Conservation (phyloP, 1,284 basidiomycete genomes). For the Pisolithus thermaeus region DNA sequence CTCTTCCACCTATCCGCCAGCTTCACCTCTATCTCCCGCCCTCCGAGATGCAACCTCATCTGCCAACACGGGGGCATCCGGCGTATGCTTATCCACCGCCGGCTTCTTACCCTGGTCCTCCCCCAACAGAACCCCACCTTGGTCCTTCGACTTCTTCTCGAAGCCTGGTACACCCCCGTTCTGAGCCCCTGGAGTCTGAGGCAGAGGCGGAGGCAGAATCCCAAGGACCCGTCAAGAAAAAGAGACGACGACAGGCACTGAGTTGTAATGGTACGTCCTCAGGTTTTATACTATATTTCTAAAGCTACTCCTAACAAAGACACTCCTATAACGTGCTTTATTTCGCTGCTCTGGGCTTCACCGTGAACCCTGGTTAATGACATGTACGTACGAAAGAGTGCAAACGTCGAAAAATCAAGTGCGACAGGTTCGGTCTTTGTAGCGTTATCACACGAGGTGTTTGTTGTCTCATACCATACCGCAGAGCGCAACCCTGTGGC, state of each 20-base stretch:
- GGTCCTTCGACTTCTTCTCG: slow-evolving; percentile 21
- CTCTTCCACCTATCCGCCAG: slow-evolving; percentile 61
- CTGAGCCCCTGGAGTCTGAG: slow-evolving; percentile 40
- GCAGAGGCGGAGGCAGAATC: slow-evolving; percentile 43
- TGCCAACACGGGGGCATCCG: slow-evolving; percentile 13
- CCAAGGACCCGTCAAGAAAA: slow-evolving; percentile 64
- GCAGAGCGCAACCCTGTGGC: slow-evolving; percentile 49
- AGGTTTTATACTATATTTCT: slow-evolving; percentile 8
- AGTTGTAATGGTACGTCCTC: slow-evolving; percentile 66
- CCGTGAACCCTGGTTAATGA: neutral
- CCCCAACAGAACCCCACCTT: slow-evolving; percentile 24
- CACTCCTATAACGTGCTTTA: slow-evolving; percentile 3
- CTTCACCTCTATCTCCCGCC: slow-evolving; percentile 56
- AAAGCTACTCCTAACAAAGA: slow-evolving; percentile 9
- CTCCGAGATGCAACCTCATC: slow-evolving; percentile 23
- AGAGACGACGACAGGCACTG: slow-evolving; percentile 64
- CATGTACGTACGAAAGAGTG: slow-evolving; percentile 36
- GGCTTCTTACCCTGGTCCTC: slow-evolving; percentile 17
- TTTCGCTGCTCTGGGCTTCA: neutral
- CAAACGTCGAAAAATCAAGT: slow-evolving; percentile 58
- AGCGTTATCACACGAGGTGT: slow-evolving; percentile 10
- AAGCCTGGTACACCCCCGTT: slow-evolving; percentile 24
- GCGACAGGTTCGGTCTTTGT: slow-evolving; percentile 44
- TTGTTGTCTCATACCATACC: slow-evolving; percentile 15
- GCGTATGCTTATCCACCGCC: slow-evolving; percentile 24